These are phyloP conservation scores for Phytophthora pluvialis DNA, from an alignment of 352 stramenopile genomes.

Conservation along the genomic window DNA sequence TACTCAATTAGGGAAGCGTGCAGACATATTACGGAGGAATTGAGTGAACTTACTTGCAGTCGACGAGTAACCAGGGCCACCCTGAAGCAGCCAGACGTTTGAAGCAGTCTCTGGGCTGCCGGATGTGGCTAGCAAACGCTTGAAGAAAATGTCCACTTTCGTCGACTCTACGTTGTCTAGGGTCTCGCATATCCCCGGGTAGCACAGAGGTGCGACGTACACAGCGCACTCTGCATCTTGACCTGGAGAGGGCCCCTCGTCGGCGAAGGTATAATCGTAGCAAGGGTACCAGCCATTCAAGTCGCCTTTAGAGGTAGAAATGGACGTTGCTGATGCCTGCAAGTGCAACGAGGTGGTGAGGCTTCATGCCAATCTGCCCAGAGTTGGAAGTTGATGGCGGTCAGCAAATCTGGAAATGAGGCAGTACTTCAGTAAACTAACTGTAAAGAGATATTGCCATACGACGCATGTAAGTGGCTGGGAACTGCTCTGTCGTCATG, in stretches of 20 bases:
- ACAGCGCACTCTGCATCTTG: conserved; percentile 40
- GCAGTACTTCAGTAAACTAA: not conserved
- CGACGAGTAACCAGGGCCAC: conserved; percentile 40
- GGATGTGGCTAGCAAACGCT: conserved; percentile 8
- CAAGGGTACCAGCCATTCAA: conserved; percentile 42
- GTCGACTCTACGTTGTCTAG: conserved; percentile 6
- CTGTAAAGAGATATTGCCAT: too few relatives aligned
- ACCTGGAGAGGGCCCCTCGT: conserved; percentile 3
- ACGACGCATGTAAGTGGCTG: not conserved
- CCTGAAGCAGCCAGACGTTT: conserved; percentile 53
- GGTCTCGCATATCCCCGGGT: conserved; percentile 37
- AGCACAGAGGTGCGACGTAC: conserved; percentile 45
- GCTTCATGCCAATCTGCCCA: not conserved
- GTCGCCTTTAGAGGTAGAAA: not conserved
- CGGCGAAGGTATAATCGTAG: conserved; percentile 20
- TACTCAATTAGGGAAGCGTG: too few relatives aligned
- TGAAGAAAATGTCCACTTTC: conserved; percentile 25
- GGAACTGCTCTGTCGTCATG: not conserved
- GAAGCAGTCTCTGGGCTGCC: conserved; percentile 5
- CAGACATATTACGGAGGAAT: too few relatives aligned
- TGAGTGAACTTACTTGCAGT: conserved; percentile 46
- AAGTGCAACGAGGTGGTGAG: not conserved
- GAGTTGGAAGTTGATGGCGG: not conserved
- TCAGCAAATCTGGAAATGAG: not conserved
- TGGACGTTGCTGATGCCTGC: conserved; percentile 1